Conservation (phyloP, 2,329 filamentous ascomycete genomes). For the Alternaria consortialis region DNA sequence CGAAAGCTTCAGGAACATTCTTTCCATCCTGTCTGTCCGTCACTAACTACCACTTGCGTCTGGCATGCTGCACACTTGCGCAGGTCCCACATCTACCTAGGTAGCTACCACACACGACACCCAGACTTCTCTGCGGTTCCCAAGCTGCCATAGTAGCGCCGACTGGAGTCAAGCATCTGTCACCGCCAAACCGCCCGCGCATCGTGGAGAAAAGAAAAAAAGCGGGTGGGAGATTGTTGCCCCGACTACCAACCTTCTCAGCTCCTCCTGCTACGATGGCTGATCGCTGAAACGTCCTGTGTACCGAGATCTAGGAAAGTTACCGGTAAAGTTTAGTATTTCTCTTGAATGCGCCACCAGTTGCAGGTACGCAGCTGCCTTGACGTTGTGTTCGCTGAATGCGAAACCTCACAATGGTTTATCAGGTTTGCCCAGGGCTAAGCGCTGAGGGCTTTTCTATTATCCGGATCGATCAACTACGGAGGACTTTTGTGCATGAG, state of each 20-base stretch:
- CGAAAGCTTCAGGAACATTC: background rate
- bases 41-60: background rate
- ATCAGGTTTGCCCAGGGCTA: background rate
- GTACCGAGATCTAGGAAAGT: background rate
- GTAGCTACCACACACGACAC: background rate
- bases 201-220: slow-evolving; percentile 10
- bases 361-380: slow-evolving; percentile 2
- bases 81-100: background rate
- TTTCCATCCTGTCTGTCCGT: background rate
- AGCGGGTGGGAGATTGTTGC: slow-evolving; percentile 6
- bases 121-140: background rate
- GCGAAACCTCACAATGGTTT: background rate
- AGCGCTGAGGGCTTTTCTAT: background rate
- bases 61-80: slow-evolving; percentile 2
- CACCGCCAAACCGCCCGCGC: slow-evolving; percentile 1
- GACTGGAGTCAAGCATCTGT: background rate
- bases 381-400: background rate
- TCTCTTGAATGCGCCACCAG: background rate
- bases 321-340: background rate
- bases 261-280: slow-evolving; percentile 4
- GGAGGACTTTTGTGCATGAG: background rate
- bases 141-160: background rate
- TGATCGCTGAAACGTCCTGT: slow-evolving; percentile 5
- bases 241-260: background rate
- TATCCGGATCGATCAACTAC: background rate